Evolutionary conservation across 345 rosid species (phyloP).

Genomic region (Nephelium lappaceum): DNA sequence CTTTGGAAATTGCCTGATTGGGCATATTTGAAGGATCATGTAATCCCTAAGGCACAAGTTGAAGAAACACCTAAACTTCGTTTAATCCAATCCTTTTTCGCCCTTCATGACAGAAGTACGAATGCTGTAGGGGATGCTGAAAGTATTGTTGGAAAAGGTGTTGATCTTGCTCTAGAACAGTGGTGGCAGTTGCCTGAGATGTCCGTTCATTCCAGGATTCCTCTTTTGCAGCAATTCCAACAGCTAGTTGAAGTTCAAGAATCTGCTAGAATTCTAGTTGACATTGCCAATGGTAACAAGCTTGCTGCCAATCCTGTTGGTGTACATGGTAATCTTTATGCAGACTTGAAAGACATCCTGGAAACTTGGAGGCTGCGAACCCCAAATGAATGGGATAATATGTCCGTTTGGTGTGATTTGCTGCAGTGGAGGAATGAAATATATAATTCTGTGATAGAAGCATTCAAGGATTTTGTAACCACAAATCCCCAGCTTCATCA

Average conservation of each 20-base stretch:
- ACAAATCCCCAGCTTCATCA: slow-evolving; percentile 87
- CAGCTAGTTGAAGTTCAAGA: slow-evolving; percentile 98
- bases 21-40: slow-evolving; percentile 91
- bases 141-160: slow-evolving; percentile 85
- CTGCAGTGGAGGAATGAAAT: slow-evolving; percentile 99
- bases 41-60: slow-evolving; percentile 99
- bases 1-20: slow-evolving; percentile 98
- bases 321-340: slow-evolving; percentile 79
- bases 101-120: slow-evolving; percentile 83
- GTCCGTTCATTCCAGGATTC: slow-evolving; percentile 95
- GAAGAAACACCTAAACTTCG: slow-evolving; percentile 98
- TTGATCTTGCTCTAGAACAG: slow-evolving; percentile 92
- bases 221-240: slow-evolving; percentile 95
- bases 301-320: slow-evolving; percentile 61
- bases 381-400: slow-evolving; percentile 98
- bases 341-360: slow-evolving; percentile 95
- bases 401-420: slow-evolving; percentile 97
- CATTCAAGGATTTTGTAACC: slow-evolving; percentile 79
- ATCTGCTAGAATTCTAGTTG: slow-evolving; percentile 85
- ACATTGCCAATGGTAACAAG: slow-evolving; percentile 91
- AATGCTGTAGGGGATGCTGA: slow-evolving; percentile 94
- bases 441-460: slow-evolving; percentile 90
- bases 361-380: slow-evolving; percentile 99
- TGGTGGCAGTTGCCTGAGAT: slow-evolving; percentile 99
- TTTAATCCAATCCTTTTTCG: slow-evolving; percentile 83